A percentile compares a stretch with the other conserved stretches of the same genome.
These are phyloP conservation scores for Baeospora myosura DNA, from an alignment of 1,284 basidiomycete genomes.

Conservation along the genomic window DNA sequence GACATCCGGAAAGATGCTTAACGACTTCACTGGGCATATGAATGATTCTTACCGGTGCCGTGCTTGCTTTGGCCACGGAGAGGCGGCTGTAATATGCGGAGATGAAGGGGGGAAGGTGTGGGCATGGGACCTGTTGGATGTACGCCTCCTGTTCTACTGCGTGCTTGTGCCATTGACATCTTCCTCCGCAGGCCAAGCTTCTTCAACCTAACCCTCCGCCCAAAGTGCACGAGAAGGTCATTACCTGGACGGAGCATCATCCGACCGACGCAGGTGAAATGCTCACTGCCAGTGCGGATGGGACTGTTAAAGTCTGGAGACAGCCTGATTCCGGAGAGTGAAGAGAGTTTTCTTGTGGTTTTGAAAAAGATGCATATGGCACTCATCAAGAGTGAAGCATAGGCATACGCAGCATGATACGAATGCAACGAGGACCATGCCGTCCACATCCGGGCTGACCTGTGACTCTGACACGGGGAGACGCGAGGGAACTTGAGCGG, in stretches of 20 bases:
- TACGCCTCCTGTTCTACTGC: slow-evolving; percentile 36
- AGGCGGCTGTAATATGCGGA: slow-evolving; percentile 78
- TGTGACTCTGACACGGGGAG: too few relatives aligned
- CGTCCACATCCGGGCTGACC: too few relatives aligned
- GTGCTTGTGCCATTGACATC: background rate
- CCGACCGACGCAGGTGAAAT: slow-evolving; percentile 72
- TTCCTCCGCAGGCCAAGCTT: slow-evolving; percentile 48
- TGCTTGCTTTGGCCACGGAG: slow-evolving; percentile 77
- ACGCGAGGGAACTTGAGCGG: too few relatives aligned
- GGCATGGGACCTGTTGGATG: slow-evolving; percentile 90
- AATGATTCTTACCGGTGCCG: slow-evolving; percentile 75
- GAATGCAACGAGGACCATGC: too few relatives aligned
- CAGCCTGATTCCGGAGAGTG: slow-evolving; percentile 24
- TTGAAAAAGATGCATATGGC: too few relatives aligned
- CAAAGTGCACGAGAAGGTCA: slow-evolving; percentile 72
- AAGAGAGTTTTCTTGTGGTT: too few relatives aligned
- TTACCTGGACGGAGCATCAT: slow-evolving; percentile 89
- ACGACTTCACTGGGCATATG: slow-evolving; percentile 75
- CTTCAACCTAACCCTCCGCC: slow-evolving; percentile 62
- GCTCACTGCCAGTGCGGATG: slow-evolving; percentile 84
- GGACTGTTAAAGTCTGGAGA: slow-evolving; percentile 78
- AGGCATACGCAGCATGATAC: too few relatives aligned
- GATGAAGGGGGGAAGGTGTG: slow-evolving; percentile 87
- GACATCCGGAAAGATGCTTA: slow-evolving; percentile 76
- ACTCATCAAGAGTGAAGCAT: too few relatives aligned